A percentile compares a stretch with the other conserved stretches of the same genome.
Conservation (phyloP, 2,329 filamentous ascomycete genomes). For the Scleromitrula shiraiana region DNA sequence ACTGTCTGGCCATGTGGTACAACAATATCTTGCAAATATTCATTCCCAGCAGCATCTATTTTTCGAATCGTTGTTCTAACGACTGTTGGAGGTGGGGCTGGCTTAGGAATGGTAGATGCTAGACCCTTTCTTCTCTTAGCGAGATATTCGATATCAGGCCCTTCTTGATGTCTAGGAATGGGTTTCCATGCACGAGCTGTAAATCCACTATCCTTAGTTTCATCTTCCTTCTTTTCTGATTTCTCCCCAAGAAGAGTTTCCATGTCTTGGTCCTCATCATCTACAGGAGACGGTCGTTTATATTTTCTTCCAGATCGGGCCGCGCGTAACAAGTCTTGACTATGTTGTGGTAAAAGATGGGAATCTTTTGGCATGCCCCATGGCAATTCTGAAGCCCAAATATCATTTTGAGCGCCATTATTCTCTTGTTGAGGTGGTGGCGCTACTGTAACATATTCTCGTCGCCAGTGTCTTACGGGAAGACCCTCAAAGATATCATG, state of each 20-base stretch:
- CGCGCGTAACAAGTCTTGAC: conserved; percentile 72
- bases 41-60: conserved; percentile 69
- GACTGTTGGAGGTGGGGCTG: conserved; percentile 47
- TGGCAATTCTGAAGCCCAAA: conserved; percentile 69
- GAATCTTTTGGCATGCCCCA: conserved; percentile 80
- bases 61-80: conserved; percentile 75
- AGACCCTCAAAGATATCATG: conserved; percentile 50
- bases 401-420: conserved; percentile 50
- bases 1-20: conserved; percentile 71
- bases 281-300: conserved; percentile 57
- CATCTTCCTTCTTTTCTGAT: conserved; percentile 51
- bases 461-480: conserved; percentile 84
- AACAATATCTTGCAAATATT: conserved; percentile 77
- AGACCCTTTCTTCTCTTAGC: conserved; percentile 55
- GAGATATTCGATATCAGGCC: conserved; percentile 43
- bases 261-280: conserved; percentile 50
- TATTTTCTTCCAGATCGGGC: conserved; percentile 70
- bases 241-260: conserved; percentile 42
- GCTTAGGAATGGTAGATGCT: conserved; percentile 46
- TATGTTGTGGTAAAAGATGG: conserved; percentile 67
- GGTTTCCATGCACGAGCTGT: conserved; percentile 54
- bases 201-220: conserved; percentile 41
- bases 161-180: conserved; percentile 50
- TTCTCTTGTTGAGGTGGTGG: conserved; percentile 58
- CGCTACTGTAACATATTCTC: conserved; percentile 59